Base-by-base conservation (phyloP, 1,284 basidiomycete genomes). In the Ceratobasidium sp. region DNA sequence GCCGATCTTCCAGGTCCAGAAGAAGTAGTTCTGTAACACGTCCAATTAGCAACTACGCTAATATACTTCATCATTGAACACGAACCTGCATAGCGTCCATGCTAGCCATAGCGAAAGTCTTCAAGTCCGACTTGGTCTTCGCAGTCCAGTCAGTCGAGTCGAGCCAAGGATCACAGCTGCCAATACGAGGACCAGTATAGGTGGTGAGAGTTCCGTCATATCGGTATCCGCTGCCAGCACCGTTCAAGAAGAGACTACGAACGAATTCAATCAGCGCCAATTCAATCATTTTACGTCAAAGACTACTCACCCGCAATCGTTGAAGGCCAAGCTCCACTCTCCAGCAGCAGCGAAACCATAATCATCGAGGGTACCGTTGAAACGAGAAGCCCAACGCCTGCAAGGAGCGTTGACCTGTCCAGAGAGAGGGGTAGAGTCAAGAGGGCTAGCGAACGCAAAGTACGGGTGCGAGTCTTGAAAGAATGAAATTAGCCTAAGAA, bases 211-310 rank as follows among this genome's bases (percentile, higher is more conserved):
- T 82, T 15, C 85, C 85, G 75, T 87, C 89, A 65, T 84, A 85
- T 53, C 84, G 80, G 0, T 83, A 81, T 1, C 84, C 95, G 44
- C 89, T 85, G 75, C 85, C 86, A 64, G 96, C 94, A 15, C 93
- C 93, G 81, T 96, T 97, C 73, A 97, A 87, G 85, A 87, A 94
- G 65, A 90, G 83, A 50, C 92, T 92, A n/a, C n/a, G 79, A 27
- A 41, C 11, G 8, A 36, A 41, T 33, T 17, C 11, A 36, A 11
- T 36, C 19, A 41, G 57, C 11, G 24, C 3, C 14, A 36, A 44
- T 36, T 5, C 11, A 60, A 24, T 8, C 7, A 27, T 11, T 5
- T 44, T 19, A 19, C 19, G 33, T 22, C n/a, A 71, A 33, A 19
- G 24, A 62, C 56, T 27, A 62, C 62, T 47, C 62, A 64, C 62